phyloP scores from a whole-genome alignment of 768 basidiomycete genomes.

The Jaapia argillacea region DNA sequence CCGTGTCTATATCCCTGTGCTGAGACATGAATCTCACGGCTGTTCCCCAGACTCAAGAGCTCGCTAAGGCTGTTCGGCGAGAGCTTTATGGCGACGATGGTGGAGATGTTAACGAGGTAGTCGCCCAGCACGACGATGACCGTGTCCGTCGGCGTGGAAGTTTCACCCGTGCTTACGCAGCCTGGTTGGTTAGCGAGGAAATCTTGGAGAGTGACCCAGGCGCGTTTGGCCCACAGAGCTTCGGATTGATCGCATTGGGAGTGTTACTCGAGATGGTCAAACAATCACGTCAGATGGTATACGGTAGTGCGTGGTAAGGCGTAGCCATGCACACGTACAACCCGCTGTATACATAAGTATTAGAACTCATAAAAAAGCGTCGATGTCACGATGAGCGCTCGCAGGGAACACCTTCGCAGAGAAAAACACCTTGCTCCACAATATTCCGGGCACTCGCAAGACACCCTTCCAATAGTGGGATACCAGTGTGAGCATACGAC shows the following conservation, averaged over 20 bases:
- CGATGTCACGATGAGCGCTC: no score
- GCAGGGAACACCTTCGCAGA: no score
- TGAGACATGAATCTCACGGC: not conserved
- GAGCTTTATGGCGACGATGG: constrained; percentile 20
- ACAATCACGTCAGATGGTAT: no score
- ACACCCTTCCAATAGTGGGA: constrained; percentile 74
- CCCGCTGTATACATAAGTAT: no score
- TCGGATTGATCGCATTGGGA: constrained; percentile 34
- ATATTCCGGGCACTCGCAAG: constrained; percentile 62
- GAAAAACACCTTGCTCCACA: constrained; percentile 19
- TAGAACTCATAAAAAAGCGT: no score
- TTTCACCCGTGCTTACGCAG: constrained; percentile 33
- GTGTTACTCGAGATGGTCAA: constrained; percentile 30
- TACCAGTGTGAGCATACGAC: constrained; percentile 59
- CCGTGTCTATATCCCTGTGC: constrained; percentile 7
- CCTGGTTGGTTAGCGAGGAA: constrained; percentile 29
- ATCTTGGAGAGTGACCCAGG: constrained; percentile 13
- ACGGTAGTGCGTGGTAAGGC: no score
- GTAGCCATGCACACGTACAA: no score
- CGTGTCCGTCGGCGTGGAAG: constrained; percentile 16
- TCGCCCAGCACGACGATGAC: no score
- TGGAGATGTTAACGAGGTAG: constrained; percentile 18
- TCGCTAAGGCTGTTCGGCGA: constrained; percentile 25
- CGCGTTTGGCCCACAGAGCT: constrained; percentile 32
- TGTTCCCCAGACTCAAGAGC: constrained; percentile 24